Base-by-base conservation (phyloP, 2,329 filamentous ascomycete genomes). In the Neocucurbitaria cava region DNA sequence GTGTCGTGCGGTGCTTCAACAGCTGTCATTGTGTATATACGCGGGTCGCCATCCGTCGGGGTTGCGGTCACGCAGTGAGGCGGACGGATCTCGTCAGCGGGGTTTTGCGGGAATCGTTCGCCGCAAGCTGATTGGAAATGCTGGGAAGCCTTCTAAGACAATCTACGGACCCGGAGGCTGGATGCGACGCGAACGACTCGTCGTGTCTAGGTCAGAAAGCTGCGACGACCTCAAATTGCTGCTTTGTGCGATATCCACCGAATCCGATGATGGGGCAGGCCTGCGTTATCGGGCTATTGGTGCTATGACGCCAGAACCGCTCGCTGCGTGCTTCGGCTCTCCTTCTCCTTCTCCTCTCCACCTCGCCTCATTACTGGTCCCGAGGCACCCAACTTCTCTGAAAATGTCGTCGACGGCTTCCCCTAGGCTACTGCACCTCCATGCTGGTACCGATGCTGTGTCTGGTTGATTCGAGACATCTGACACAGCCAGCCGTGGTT, bases 81-180 rank as follows among this genome's bases (percentile, higher is more conserved):
- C 54, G 49, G 56, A 39, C 58, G 52, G 52, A 58, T 46, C 52
- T 59, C 51, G 59, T 66, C 64, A 68, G 71, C 71, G 71, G 72
- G 70, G 68, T 49, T 3, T 35, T 35, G 31, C 60, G 52, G 40
- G 41, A 50, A 52, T 47, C 39, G 54, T 62, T 66, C 67, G 64
- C 68, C 56, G 66, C 52, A 52, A 41, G 43, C 52, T 62, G 64
- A 65, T 64, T 64, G 58, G 58, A 62, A 66, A 62, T 59, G 53
- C 24, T 52, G 55, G 30, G 31, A 46, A 21, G 41, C 28, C 15
- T 39, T 28, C 46, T 38, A 33, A 59, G 49, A 59, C 46, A 58
- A 31, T 36, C 38, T 33, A 40, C 45, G 43, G 49, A 4, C 36
- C 35, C 47, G 42, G 21, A 44, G 53, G 36, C 41, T 45, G 40